A percentile compares a stretch with the other conserved stretches of the same genome.
phyloP scores from a whole-genome alignment of 2,329 filamentous ascomycete species.

The Westerdykella ornata region DNA sequence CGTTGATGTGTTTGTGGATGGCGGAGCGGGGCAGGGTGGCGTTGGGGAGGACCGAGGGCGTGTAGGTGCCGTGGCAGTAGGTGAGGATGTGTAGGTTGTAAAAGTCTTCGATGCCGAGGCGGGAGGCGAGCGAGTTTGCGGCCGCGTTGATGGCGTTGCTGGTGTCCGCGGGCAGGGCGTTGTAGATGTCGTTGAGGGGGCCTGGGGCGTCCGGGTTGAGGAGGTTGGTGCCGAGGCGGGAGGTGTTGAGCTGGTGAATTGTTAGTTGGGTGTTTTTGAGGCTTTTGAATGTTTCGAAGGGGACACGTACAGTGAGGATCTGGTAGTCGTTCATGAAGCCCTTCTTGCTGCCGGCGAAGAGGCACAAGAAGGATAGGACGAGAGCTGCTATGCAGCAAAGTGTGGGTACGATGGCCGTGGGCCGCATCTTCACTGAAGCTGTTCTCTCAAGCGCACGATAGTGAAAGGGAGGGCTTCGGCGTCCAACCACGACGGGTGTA shows the following conservation, averaged over 20 bases:
- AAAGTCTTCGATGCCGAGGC: conserved; percentile 53
- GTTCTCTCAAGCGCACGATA: too few species aligned
- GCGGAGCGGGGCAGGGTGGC: conserved; percentile 36
- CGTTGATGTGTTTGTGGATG: conserved; percentile 47
- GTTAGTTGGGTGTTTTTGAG: conserved; percentile 1
- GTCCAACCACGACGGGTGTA: too few species aligned
- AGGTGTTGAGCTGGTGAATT: conserved; percentile 48
- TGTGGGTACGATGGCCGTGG: conserved; percentile 46
- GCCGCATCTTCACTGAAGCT: conserved; percentile 38
- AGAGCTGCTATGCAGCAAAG: conserved; percentile 49
- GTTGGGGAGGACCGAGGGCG: conserved; percentile 39
- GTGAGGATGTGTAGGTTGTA: conserved; percentile 56
- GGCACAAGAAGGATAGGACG: conserved; percentile 53
- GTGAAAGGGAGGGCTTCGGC: too few species aligned
- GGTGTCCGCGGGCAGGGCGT: conserved; percentile 25
- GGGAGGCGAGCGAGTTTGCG: conserved; percentile 40
- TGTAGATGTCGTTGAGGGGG: conserved; percentile 32
- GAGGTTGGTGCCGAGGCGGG: conserved; percentile 45
- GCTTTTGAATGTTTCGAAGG: neutral
- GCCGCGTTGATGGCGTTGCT: conserved; percentile 40
- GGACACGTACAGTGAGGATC: conserved; percentile 47
- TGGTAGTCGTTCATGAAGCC: conserved; percentile 52
- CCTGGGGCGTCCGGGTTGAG: conserved; percentile 26
- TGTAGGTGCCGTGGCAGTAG: conserved; percentile 51
- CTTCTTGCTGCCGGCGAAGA: conserved; percentile 55